These are phyloP conservation scores for Sporobolomyces roseus DNA, from an alignment of 768 basidiomycete species.

Conservation along the genomic window DNA sequence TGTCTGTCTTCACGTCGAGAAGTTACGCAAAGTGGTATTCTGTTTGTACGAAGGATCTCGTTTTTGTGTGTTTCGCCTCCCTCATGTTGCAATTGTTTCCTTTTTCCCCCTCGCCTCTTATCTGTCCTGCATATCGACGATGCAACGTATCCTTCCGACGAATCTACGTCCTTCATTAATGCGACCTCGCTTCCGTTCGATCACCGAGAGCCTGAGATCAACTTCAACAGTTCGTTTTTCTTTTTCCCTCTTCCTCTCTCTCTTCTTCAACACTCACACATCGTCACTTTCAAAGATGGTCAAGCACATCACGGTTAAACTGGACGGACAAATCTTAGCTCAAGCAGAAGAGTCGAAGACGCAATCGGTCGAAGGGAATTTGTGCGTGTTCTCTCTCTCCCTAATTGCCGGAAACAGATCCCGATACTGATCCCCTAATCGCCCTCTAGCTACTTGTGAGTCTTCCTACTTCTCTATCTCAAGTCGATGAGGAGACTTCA, in stretches of 20 bases:
- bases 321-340: background rate
- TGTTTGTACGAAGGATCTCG: too few species aligned
- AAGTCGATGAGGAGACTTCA: background rate
- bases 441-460: conserved; percentile 9
- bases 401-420: too few species aligned
- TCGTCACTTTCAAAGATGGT: background rate
- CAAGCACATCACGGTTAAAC: conserved; percentile 12
- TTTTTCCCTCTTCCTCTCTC: background rate
- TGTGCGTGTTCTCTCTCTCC: background rate
- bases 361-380: conserved; percentile 7
- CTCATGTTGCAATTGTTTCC: too few species aligned
- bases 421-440: too few species aligned
- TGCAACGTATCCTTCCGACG: too few species aligned
- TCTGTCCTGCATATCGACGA: too few species aligned
- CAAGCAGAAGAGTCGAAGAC: background rate
- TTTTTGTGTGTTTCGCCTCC: too few species aligned
- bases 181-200: too few species aligned
- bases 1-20: too few species aligned
- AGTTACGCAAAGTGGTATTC: too few species aligned
- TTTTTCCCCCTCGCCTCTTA: background rate
- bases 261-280: background rate
- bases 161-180: too few species aligned
- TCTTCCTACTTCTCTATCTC: background rate
- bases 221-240: too few species aligned
- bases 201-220: background rate